phyloP scores from a whole-genome alignment of 768 basidiomycete species.

The Calocera viscosa region DNA sequence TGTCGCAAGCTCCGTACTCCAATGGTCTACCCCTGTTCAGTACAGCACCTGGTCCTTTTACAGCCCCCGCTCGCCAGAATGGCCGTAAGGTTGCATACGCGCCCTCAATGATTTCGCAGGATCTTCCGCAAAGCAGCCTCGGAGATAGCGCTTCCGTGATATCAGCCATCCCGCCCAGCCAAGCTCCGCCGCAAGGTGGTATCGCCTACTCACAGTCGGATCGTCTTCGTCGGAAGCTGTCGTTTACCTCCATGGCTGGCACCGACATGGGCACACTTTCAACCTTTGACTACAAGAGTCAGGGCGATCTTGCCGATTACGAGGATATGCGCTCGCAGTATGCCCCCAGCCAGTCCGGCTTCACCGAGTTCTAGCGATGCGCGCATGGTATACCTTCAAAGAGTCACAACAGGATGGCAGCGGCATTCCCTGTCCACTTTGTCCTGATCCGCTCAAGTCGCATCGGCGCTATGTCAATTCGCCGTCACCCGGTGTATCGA shows the following conservation, averaged over 20 bases:
- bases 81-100: slow-evolving; percentile 44
- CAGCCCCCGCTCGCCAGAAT: background rate
- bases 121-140: slow-evolving; percentile 51
- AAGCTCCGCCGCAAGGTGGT: slow-evolving; percentile 25
- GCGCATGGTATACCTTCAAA: background rate
- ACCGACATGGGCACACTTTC: slow-evolving; percentile 68
- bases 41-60: slow-evolving; percentile 50
- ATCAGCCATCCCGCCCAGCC: slow-evolving; percentile 36
- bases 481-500: background rate
- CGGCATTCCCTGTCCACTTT: background rate
- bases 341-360: slow-evolving; percentile 68
- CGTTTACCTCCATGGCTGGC: slow-evolving; percentile 64
- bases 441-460: background rate
- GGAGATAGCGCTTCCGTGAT: slow-evolving; percentile 50
- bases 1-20: slow-evolving; percentile 92
- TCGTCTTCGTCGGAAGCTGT: slow-evolving; percentile 61
- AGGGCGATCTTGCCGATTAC: slow-evolving; percentile 64
- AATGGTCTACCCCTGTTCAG: slow-evolving; percentile 79
- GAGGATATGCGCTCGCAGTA: slow-evolving; percentile 88
- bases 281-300: slow-evolving; percentile 75
- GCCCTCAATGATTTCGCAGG: slow-evolving; percentile 87
- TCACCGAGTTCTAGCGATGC: slow-evolving; percentile 61
- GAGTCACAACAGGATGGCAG: background rate
- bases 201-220: slow-evolving; percentile 88
- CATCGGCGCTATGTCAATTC: background rate